phyloP scores from a whole-genome alignment of 192 early-diverging fungal genomes.

The Linnemannia hyalina region DNA sequence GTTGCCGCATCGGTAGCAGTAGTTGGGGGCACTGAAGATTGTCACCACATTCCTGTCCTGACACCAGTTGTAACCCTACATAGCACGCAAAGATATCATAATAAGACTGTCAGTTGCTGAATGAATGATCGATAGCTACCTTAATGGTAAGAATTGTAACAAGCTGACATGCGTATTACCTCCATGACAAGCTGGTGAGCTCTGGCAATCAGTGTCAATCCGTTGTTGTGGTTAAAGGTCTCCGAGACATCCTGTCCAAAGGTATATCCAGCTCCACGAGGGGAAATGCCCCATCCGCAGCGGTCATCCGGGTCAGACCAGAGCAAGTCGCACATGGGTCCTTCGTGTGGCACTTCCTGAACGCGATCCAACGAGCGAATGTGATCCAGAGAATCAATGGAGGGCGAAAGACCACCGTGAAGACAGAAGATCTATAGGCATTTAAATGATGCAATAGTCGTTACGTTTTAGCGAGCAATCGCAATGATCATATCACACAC shows the following conservation, averaged over 20 bases:
- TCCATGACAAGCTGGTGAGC: constrained; percentile 95
- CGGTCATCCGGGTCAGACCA: constrained; percentile 93
- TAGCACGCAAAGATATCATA: background rate
- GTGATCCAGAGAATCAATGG: constrained; percentile 96
- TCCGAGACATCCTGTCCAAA: constrained; percentile 92
- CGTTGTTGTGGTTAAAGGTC: constrained; percentile 95
- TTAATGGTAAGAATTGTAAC: background rate
- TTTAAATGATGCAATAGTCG: background rate
- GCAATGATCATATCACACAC: background rate
- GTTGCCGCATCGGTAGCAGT: constrained; percentile 99
- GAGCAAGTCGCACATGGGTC: constrained; percentile 89
- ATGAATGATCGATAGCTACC: too few species aligned
- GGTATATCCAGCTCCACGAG: constrained; percentile 89
- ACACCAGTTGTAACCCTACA: constrained; percentile 97
- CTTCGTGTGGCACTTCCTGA: constrained; percentile 91
- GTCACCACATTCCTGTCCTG: constrained; percentile 99
- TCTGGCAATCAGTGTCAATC: constrained; percentile 95
- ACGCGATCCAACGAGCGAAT: constrained; percentile 95
- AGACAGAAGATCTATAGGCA: constrained; percentile 91
- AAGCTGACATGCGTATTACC: constrained; percentile 45
- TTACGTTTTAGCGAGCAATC: background rate
- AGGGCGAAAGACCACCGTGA: constrained; percentile 96
- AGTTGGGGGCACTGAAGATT: constrained; percentile 99
- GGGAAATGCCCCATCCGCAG: constrained; percentile 90
- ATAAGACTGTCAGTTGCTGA: background rate